Evolutionary conservation across 768 basidiomycete species (phyloP).

Genomic region (Tulasnella sp.): DNA sequence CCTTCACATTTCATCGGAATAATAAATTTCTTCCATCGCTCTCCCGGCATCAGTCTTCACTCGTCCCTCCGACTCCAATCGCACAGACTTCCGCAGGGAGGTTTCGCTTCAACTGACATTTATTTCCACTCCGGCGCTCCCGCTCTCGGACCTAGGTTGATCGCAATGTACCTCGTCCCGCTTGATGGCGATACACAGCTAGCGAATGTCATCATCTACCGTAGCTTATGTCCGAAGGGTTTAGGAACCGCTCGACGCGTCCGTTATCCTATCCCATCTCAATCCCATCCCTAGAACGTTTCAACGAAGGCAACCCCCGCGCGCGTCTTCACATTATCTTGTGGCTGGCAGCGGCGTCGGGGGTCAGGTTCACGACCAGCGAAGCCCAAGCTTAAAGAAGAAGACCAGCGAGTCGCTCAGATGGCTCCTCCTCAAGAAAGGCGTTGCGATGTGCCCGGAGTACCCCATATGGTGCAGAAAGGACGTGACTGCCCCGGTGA

Average conservation of each 20-base stretch:
- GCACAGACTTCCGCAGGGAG: background rate
- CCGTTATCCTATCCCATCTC: background rate
- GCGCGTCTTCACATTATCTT: background rate
- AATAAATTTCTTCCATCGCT: background rate
- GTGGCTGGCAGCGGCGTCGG: background rate
- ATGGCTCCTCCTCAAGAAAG: background rate
- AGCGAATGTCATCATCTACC: background rate
- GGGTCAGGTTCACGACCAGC: background rate
- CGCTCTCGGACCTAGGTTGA: no score
- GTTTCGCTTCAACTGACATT: background rate
- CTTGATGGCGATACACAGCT: background rate
- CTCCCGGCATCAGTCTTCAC: background rate
- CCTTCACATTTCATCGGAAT: background rate
- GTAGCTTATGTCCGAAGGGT: background rate
- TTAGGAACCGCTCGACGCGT: background rate
- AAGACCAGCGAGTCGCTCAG: background rate
- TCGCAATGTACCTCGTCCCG: background rate
- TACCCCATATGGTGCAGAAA: background rate
- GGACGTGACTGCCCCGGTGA: background rate
- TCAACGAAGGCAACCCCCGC: no score
- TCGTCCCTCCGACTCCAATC: background rate
- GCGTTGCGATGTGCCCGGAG: background rate
- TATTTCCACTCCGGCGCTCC: no score
- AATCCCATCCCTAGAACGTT: background rate
- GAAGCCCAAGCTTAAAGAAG: background rate